A percentile compares a stretch with the other conserved stretches of the same genome.
These are phyloP conservation scores for Mucor indicus DNA, from an alignment of 371 early-diverging fungal genomes.

Conservation along the genomic window DNA sequence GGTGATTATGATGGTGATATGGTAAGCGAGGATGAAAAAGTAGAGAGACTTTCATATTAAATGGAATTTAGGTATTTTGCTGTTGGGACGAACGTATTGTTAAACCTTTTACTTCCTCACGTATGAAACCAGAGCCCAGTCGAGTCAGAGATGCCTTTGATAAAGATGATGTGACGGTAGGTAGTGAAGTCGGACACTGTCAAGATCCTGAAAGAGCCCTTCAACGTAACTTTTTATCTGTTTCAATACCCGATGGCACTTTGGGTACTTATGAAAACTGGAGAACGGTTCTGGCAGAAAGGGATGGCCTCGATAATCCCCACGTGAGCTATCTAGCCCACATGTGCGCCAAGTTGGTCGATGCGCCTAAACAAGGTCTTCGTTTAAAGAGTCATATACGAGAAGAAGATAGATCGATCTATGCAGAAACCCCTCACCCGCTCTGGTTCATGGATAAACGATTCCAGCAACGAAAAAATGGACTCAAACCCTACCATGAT, in stretches of 20 bases:
- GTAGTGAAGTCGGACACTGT: conserved; percentile 7
- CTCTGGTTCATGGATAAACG: conserved; percentile 41
- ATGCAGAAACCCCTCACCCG: conserved; percentile 22
- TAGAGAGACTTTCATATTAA: no score
- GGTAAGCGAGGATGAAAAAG: no score
- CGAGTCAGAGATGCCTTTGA: conserved; percentile 26
- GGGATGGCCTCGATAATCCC: conserved; percentile 22
- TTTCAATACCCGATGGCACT: conserved; percentile 27
- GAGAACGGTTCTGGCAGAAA: conserved; percentile 35
- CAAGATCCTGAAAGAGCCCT: conserved; percentile 12
- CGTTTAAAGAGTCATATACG: conserved; percentile 16
- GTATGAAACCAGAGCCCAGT: conserved; percentile 10
- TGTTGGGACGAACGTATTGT: conserved; percentile 51
- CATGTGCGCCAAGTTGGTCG: conserved; percentile 43
- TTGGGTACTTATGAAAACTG: conserved; percentile 41
- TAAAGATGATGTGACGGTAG: conserved; percentile 20
- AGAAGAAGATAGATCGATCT: conserved; percentile 13
- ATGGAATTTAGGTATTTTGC: conserved; percentile 50
- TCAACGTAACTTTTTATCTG: conserved; percentile 27
- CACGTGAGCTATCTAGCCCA: conserved; percentile 42
- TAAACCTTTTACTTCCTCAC: conserved; percentile 20
- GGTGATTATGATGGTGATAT: conserved; percentile 57
- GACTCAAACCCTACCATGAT: conserved; percentile 17
- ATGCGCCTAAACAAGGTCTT: conserved; percentile 48
- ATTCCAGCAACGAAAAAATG: conserved; percentile 23